Conservation (phyloP, 2,329 filamentous ascomycete genomes). For the Teratosphaeriaceae sp. region DNA sequence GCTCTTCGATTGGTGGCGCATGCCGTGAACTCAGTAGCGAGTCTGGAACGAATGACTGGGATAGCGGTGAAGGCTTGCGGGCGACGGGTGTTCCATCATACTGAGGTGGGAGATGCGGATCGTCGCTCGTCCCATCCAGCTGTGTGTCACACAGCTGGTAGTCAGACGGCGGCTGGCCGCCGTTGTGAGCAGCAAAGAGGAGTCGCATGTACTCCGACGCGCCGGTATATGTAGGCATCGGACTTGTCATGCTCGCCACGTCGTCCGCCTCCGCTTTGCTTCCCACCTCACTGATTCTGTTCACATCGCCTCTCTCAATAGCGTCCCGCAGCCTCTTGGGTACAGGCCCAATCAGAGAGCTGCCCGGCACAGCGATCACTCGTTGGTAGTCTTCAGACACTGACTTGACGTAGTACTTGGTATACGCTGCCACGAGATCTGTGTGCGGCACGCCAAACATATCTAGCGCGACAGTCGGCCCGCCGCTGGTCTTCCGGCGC, state of each 20-base stretch:
- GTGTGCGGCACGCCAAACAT: constrained; percentile 6
- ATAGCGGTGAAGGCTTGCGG: neutral
- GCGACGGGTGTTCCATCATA: neutral
- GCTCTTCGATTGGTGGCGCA: neutral
- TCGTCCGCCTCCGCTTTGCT: neutral
- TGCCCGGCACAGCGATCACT: neutral
- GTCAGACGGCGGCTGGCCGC: neutral
- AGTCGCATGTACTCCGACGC: neutral
- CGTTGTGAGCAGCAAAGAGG: neutral
- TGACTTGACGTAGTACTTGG: neutral
- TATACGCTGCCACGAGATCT: constrained; percentile 1
- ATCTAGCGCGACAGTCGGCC: constrained; percentile 1
- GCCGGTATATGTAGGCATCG: neutral
- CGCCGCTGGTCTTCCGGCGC: neutral
- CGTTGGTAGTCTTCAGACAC: neutral
- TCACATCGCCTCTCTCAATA: too few relatives aligned
- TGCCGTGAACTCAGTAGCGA: neutral
- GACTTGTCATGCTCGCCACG: neutral
- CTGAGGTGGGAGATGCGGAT: neutral
- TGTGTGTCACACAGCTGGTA: neutral
- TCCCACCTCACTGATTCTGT: too few relatives aligned
- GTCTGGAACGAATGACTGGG: neutral
- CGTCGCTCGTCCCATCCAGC: neutral
- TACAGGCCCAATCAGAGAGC: neutral
- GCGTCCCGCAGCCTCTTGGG: neutral